Evolutionary conservation across 2,329 filamentous ascomycete genomes (phyloP).

Genomic region (Venturiaceae sp.): DNA sequence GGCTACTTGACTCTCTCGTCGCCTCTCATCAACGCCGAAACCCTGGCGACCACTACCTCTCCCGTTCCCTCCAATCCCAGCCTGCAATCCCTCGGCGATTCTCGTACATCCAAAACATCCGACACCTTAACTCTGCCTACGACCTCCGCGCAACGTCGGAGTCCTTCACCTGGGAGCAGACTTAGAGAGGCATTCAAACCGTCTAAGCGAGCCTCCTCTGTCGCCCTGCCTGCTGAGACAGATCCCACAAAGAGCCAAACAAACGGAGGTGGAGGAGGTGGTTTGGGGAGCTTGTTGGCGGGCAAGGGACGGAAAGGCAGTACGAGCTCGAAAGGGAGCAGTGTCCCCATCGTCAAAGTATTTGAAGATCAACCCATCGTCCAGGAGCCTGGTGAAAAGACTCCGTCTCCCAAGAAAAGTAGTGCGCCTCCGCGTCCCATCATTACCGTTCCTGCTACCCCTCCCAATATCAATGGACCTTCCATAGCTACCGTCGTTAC

Average conservation of each 20-base stretch:
- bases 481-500: conserved; percentile 46
- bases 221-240: conserved; percentile 17
- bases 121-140: conserved; percentile 18
- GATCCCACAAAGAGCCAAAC: conserved; percentile 26
- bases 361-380: conserved; percentile 8
- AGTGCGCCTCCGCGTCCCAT: background rate
- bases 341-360: conserved; percentile 16
- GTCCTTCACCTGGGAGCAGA: conserved; percentile 60
- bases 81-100: conserved; percentile 7
- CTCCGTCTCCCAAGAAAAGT: conserved; percentile 9
- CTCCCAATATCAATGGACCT: conserved; percentile 34
- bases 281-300: conserved; percentile 33
- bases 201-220: conserved; percentile 19
- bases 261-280: conserved; percentile 29
- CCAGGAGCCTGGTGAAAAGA: conserved; percentile 10
- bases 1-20: conserved; percentile 40
- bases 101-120: conserved; percentile 11
- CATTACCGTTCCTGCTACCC: conserved; percentile 26
- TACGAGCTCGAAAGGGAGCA: conserved; percentile 20
- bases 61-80: conserved; percentile 16
- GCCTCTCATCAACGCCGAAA: conserved; percentile 31
- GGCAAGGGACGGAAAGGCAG: conserved; percentile 22
- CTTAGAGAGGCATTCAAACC: conserved; percentile 60
- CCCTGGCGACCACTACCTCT: conserved; percentile 23
- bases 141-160: conserved; percentile 37